Conservation (phyloP, 148 eudicot species). For the Chenopodium quinoa region DNA sequence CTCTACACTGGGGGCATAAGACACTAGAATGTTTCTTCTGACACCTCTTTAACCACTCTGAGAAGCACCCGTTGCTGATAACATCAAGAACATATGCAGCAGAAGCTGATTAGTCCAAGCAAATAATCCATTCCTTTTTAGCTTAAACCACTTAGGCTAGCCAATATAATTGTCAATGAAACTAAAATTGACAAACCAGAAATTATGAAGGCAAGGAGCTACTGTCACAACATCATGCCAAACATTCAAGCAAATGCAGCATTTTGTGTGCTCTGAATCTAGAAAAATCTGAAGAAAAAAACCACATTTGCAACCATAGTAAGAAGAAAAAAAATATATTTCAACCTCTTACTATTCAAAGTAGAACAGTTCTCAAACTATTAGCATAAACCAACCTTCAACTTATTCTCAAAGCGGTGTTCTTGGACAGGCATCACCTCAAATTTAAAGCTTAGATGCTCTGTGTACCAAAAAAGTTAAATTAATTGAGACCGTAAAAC, state of each 20-base stretch:
- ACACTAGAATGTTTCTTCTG: slow-evolving; percentile 67
- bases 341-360: neutral
- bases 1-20: slow-evolving; percentile 92
- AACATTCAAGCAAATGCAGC: slow-evolving; percentile 83
- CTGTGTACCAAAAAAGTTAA: slow-evolving; percentile 30
- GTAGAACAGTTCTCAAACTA: neutral
- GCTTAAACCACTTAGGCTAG: neutral
- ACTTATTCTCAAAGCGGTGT: slow-evolving; percentile 38
- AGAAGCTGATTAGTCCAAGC: slow-evolving; percentile 1
- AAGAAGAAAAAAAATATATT: neutral
- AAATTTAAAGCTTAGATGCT: slow-evolving; percentile 56
- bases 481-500: neutral
- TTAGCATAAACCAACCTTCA: slow-evolving; percentile 46
- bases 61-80: slow-evolving; percentile 94
- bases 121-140: neutral
- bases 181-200: slow-evolving; percentile 52
- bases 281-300: slow-evolving; percentile 52
- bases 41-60: slow-evolving; percentile 91
- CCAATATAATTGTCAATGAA: neutral
- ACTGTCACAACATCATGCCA: slow-evolving; percentile 98
- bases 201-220: slow-evolving; percentile 96
- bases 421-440: slow-evolving; percentile 53
- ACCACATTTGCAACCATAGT: slow-evolving; percentile 7
- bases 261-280: slow-evolving; percentile 77
- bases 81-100: slow-evolving; percentile 15